Percentiles rank a stretch among this genome's conserved stretches.
Conservation (phyloP, 1,284 basidiomycete species). For the Melampsora larici-populina region DNA sequence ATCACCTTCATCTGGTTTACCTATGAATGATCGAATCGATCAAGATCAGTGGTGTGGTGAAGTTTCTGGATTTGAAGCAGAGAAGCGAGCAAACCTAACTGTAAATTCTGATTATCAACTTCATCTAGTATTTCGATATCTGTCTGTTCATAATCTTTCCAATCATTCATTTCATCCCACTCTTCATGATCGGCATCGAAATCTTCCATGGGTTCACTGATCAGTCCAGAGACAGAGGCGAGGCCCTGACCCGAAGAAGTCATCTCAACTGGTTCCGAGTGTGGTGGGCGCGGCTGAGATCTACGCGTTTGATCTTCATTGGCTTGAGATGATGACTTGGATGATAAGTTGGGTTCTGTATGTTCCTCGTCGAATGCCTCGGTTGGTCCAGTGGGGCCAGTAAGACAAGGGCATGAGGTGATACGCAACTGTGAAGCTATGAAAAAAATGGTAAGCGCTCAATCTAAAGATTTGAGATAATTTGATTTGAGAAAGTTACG, state of each 20-base stretch:
- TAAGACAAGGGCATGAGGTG: background rate
- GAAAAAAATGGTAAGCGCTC: background rate
- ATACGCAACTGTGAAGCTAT: background rate
- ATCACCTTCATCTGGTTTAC: background rate
- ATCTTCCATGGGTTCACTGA: background rate
- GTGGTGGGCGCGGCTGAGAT: background rate
- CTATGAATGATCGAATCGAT: background rate
- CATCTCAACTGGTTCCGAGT: background rate
- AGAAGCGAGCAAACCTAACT: background rate
- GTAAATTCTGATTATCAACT: background rate
- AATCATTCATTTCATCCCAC: constrained; percentile 15
- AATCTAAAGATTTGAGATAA: background rate
- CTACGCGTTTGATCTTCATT: background rate
- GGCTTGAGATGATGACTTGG: background rate
- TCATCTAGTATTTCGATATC: constrained; percentile 22
- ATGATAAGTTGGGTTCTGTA: background rate
- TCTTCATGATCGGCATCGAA: constrained; percentile 7
- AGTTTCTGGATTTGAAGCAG: background rate
- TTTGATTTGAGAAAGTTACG: background rate
- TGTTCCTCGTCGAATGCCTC: background rate
- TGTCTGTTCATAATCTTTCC: constrained; percentile 30
- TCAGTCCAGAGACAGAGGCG: background rate
- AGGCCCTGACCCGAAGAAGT: background rate
- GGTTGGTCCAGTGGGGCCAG: background rate
- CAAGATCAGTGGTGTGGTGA: background rate